Conservation (phyloP, 2,329 filamentous ascomycete genomes). For the Celoporthe dispersa region DNA sequence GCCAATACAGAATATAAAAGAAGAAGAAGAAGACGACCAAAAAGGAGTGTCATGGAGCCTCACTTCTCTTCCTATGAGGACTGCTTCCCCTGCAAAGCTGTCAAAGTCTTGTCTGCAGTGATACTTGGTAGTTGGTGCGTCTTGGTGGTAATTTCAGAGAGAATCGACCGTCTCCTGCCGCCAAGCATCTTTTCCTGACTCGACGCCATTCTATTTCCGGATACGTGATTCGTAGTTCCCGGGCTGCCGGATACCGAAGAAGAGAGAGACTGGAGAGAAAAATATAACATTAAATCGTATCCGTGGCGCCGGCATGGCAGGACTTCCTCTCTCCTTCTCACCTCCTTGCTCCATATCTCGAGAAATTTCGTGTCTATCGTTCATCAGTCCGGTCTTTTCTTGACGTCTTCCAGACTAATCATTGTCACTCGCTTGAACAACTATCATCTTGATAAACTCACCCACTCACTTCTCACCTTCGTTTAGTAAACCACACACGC, state of each 20-base stretch:
- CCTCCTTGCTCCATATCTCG: not conserved
- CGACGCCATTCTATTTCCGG: not conserved
- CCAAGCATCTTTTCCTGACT: conserved; percentile 1
- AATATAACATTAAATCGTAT: not conserved
- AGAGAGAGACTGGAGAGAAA: not conserved
- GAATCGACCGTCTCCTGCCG: not conserved
- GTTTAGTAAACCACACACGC: not conserved
- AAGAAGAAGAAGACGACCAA: not conserved
- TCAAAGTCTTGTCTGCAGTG: not conserved
- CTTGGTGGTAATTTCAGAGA: not conserved
- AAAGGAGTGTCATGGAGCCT: not conserved
- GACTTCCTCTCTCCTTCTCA: not conserved
- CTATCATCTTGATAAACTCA: not conserved
- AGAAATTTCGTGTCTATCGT: not conserved
- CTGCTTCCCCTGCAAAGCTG: too few species aligned
- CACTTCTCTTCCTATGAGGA: too few species aligned
- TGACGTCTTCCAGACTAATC: not conserved
- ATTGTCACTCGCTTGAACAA: conserved; percentile 24
- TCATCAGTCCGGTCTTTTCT: not conserved
- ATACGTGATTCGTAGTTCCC: not conserved
- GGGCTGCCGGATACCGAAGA: not conserved
- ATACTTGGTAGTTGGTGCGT: not conserved
- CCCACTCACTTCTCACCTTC: not conserved
- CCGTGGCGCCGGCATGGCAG: not conserved
- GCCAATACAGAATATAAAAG: not conserved